Percentiles rank a stretch among this genome's conserved stretches.
phyloP scores from a whole-genome alignment of 2,329 filamentous ascomycete species.

The Hortaea werneckii region DNA sequence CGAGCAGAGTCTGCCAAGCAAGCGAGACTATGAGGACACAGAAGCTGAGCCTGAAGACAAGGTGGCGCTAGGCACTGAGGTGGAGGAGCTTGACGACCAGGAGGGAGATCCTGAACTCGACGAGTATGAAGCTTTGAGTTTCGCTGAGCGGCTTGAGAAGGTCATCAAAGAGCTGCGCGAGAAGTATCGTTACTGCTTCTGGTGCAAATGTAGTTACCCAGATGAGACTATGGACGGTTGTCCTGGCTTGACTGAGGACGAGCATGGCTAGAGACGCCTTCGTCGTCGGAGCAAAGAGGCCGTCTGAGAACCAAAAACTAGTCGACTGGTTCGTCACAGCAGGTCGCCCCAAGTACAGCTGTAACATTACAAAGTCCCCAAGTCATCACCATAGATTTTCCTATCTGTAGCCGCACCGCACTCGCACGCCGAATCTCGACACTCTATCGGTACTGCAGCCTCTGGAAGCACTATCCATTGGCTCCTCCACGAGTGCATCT shows the following conservation, averaged over 20 bases:
- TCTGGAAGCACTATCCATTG: no score
- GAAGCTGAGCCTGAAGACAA: slow-evolving; percentile 64
- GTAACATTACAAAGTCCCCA: no score
- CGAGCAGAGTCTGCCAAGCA: slow-evolving; percentile 52
- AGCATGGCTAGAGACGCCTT: slow-evolving; percentile 45
- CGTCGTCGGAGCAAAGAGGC: no score
- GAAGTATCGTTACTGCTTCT: slow-evolving; percentile 79
- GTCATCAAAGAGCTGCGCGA: slow-evolving; percentile 61
- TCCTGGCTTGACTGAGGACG: slow-evolving; percentile 78
- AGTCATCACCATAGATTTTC: no score
- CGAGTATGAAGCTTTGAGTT: slow-evolving; percentile 61
- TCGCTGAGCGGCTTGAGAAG: slow-evolving; percentile 54
- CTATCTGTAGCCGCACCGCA: no score
- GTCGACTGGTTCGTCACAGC: no score
- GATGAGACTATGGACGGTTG: slow-evolving; percentile 73
- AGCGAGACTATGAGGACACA: slow-evolving; percentile 55
- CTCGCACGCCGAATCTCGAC: no score
- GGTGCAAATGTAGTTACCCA: slow-evolving; percentile 80
- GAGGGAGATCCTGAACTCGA: slow-evolving; percentile 67
- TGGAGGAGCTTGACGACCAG: slow-evolving; percentile 62
- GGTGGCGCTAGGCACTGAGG: slow-evolving; percentile 54
- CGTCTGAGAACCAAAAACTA: no score
- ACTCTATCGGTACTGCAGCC: no score
- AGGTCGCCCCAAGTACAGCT: no score
- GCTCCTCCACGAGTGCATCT: no score